These are phyloP conservation scores for Lyophyllum decastes DNA, from an alignment of 768 basidiomycete genomes.

Conservation along the genomic window DNA sequence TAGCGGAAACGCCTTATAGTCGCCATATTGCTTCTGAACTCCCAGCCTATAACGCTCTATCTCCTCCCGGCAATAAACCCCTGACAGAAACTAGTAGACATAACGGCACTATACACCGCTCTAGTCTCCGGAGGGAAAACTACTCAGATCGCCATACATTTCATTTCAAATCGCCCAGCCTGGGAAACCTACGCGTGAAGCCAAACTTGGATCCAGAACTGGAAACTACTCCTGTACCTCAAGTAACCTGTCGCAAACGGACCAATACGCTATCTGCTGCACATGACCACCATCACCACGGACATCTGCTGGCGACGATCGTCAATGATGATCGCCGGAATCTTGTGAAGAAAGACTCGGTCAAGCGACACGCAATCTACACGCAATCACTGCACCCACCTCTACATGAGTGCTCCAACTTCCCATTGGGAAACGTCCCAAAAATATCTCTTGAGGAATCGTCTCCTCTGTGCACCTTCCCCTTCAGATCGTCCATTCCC, in stretches of 20 bases:
- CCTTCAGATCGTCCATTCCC: conserved; percentile 10
- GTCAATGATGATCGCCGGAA: conserved; percentile 11
- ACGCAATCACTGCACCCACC: conserved; percentile 30
- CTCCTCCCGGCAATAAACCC: neutral
- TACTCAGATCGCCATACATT: neutral
- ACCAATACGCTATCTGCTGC: conserved; percentile 23
- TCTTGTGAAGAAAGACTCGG: conserved; percentile 8
- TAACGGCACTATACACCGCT: neutral
- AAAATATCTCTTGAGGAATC: neutral
- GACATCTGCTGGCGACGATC: neutral
- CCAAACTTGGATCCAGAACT: conserved; percentile 3
- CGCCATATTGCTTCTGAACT: neutral
- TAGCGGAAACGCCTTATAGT: neutral
- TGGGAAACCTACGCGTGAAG: conserved; percentile 13
- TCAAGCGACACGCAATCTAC: conserved; percentile 41
- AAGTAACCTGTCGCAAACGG: conserved; percentile 23
- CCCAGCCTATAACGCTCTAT: neutral
- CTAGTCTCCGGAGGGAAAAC: neutral
- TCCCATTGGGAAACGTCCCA: neutral
- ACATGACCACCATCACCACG: conserved; percentile 6
- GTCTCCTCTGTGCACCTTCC: neutral
- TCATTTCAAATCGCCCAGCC: conserved; percentile 18
- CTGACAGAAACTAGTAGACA: neutral
- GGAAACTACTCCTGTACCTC: conserved; percentile 14
- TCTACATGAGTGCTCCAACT: conserved; percentile 15